Conservation (phyloP, 768 basidiomycete species). For the Hortiboletus campestris region DNA sequence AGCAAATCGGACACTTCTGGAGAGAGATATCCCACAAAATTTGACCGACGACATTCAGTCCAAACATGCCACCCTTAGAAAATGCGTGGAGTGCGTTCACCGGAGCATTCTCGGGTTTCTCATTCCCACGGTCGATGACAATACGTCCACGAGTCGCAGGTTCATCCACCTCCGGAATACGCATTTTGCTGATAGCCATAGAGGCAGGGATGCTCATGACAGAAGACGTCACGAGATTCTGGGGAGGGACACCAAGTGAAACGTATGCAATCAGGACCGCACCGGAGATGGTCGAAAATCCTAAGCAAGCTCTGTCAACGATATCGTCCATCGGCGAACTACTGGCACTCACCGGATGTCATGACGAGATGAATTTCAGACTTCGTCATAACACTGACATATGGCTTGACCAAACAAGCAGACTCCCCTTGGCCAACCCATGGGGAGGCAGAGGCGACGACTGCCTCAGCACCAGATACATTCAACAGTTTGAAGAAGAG, state of each 20-base stretch:
- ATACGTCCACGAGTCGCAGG: slow-evolving; percentile 83
- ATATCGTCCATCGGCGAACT: not conserved
- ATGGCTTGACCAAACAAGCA: slow-evolving; percentile 81
- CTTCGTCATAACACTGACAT: slow-evolving; percentile 80
- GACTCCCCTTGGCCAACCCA: slow-evolving; percentile 92
- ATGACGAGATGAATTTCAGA: slow-evolving; percentile 86
- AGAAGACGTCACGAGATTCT: slow-evolving; percentile 82
- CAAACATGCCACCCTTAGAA: slow-evolving; percentile 80
- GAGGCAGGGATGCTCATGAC: slow-evolving; percentile 96
- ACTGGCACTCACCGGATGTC: slow-evolving; percentile 62
- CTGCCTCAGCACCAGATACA: slow-evolving; percentile 92
- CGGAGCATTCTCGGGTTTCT: slow-evolving; percentile 49
- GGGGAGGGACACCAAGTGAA: slow-evolving; percentile 68
- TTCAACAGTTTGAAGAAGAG: slow-evolving; percentile 91
- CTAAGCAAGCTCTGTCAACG: slow-evolving; percentile 23
- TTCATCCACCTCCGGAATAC: slow-evolving; percentile 79
- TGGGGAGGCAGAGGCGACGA: slow-evolving; percentile 90
- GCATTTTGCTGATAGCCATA: slow-evolving; percentile 88
- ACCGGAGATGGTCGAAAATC: slow-evolving; percentile 91
- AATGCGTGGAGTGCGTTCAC: slow-evolving; percentile 89
- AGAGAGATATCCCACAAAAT: slow-evolving; percentile 56
- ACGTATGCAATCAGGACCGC: slow-evolving; percentile 88
- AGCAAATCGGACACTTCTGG: not conserved
- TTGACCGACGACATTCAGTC: slow-evolving; percentile 82
- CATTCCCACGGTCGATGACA: slow-evolving; percentile 75